phyloP scores from a whole-genome alignment of 306 rosid genomes.

The Citrullus colocynthis region DNA sequence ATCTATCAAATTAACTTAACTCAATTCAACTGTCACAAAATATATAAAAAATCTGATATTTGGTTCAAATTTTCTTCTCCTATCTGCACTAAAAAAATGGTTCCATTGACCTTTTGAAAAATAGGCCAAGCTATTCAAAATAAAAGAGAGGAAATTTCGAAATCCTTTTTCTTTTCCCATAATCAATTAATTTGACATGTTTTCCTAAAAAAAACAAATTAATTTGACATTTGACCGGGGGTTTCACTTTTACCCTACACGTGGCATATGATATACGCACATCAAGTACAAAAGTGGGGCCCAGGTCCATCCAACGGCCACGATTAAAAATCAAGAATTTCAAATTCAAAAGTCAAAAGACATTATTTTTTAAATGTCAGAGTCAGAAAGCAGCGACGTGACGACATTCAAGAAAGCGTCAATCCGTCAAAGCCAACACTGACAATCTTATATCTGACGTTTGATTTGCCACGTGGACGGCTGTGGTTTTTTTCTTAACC shows the following conservation, averaged over 20 bases:
- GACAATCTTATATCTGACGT: background rate
- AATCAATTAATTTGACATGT: background rate
- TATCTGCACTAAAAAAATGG: no score
- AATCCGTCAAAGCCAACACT: background rate
- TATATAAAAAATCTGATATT: no score
- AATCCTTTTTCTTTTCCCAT: background rate
- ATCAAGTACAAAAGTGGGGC: background rate
- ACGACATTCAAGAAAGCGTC: background rate
- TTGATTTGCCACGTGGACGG: conserved; percentile 4
- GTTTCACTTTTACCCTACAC: background rate
- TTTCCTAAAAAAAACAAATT: no score
- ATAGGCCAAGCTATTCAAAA: background rate
- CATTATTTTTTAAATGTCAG: background rate
- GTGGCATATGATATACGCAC: background rate
- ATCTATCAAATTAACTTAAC: no score
- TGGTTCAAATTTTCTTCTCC: no score
- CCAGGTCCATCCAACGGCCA: background rate
- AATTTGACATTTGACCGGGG: background rate
- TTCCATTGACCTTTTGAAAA: background rate
- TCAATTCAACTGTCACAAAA: no score
- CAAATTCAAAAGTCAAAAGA: background rate
- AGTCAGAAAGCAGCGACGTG: background rate
- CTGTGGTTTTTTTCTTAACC: background rate
- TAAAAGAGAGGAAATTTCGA: background rate
- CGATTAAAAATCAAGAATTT: background rate